These are phyloP conservation scores for Amanita rimosa DNA, from an alignment of 768 basidiomycete genomes.

Conservation along the genomic window DNA sequence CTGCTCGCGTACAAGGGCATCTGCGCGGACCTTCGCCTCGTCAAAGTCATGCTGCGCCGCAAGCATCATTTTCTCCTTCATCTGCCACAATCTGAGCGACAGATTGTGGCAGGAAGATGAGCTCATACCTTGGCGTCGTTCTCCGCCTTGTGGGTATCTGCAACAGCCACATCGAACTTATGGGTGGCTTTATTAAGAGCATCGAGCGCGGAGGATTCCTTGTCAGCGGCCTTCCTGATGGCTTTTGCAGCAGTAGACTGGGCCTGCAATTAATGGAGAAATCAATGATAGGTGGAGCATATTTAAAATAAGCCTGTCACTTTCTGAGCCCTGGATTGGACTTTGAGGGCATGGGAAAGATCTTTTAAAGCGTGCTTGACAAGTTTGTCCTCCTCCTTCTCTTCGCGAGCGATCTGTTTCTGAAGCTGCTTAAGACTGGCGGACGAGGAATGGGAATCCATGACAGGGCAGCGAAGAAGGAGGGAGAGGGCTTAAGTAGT, in stretches of 20 bases:
- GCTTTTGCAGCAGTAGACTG: conserved; percentile 31
- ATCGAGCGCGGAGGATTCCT: conserved; percentile 39
- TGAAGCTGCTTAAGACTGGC: conserved; percentile 25
- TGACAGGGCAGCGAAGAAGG: conserved; percentile 8
- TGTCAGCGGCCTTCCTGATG: conserved; percentile 32
- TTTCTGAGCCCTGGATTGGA: conserved; percentile 39
- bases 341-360: conserved; percentile 41
- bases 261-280: conserved; percentile 18
- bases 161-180: conserved; percentile 36
- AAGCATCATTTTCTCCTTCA: not conserved
- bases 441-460: conserved; percentile 14
- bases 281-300: not conserved
- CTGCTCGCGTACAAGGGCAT: conserved; percentile 2
- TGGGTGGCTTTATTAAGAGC: conserved; percentile 42
- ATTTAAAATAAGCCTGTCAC: conserved; percentile 15
- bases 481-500: conserved; percentile 6
- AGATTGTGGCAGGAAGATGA: not conserved
- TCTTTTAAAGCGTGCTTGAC: conserved; percentile 46
- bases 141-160: conserved; percentile 29
- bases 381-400: conserved; percentile 36
- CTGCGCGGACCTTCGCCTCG: not conserved
- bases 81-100: not conserved
- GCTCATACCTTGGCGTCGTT: conserved; percentile 28
- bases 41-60: not conserved
- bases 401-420: conserved; percentile 35